Evolutionary conservation across 1,284 basidiomycete genomes (phyloP), one percentile per base, ranked within the genome.

Genomic region (Tetrapyrgos nigripes): DNA sequence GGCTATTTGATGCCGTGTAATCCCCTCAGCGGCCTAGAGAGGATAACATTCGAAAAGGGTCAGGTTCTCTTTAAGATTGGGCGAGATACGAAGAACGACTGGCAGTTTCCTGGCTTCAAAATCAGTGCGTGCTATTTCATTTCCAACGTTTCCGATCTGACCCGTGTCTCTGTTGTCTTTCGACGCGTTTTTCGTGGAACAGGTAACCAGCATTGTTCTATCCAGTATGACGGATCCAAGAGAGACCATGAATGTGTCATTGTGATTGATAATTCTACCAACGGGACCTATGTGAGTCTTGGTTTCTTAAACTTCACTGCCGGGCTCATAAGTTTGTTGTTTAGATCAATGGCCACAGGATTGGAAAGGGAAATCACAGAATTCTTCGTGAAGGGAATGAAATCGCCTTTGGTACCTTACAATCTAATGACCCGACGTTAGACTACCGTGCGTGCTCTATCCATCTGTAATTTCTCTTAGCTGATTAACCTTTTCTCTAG

Each of bases 331-430:
- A 24, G 47, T 37, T 61, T 48, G 13, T 14, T 33, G 31, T 45
- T 19, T 58, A 94, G 92, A 87, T 95, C 68, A 92, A 93, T 64
- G 87, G 87, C 11, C 73, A 76, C 50, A 85, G 79, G 68, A 81
- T 95, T 60, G 86, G 83, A 53, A 87, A 77, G 65, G 79, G 78
- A 62, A 77, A 80, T 35, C 80, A 80, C 33, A 77, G 82, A 29
- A 77, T 93, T 51, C 76, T 96, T 51, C 80, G 79, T 24, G 89
- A 95, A 62, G 93, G 94, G 3, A 91, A 90, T 66, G 93, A 95
- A 71, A 81, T 96, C 57, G 87, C 89, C 5, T 89, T 96, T 66
- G 94, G 93, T 5, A 83, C 86, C 1, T 73, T 76, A 9, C 58
- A 73, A 5, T 75, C 81, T 9, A 80, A 49, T 45, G 53, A 19